Base-by-base conservation (phyloP, 371 early-diverging fungal species). In the Rhizoclosmatium hyalinum region DNA sequence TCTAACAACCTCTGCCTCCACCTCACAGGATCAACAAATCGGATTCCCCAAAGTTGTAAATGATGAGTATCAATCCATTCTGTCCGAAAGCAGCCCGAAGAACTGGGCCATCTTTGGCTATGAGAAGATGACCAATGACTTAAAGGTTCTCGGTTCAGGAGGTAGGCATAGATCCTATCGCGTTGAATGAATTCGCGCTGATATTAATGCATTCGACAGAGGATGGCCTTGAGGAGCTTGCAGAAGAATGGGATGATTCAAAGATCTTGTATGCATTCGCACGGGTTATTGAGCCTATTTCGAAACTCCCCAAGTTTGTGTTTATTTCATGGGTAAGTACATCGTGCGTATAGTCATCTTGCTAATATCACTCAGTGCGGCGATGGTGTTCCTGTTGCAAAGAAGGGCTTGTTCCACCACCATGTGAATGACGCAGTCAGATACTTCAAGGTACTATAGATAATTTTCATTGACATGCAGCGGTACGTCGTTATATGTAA, bases 201-300 rank as follows among this genome's bases (percentile, higher is more conserved):
- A n/a, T 53, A 53, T n/a, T 53, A 53, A 53, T 53, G n/a, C 10
- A 10, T 53, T 53, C 53, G 19, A 39, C 58, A 86, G 90, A 86
- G 76, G 95, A 89, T 50, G 95, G 92, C 0, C 89, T 96, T 2
- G 94, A 94, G 41, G 96, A 94, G 65, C 88, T 97, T 8, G 79
- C 80, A n/a, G 97, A 97, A 1, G 96, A 95, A 79, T 96, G 96
- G 82, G 88, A 90, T 66, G 94, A 92, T 69, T 90, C 92, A 65
- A 94, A 95, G 80, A 91, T 96, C 63, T 95, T 94, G 82, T 97
- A 92, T 81, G 97, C 95, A 10, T 94, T 92, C 83, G 91, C 85
- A 5, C 88, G 93, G 43, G 93, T 96, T 42, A 85, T 84, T 55
- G 97, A 97, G 81, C 95, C 94, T 10, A 93, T 94, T 72, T 93